phyloP scores from a whole-genome alignment of 371 early-diverging fungal genomes.

The Sporodiniella umbellata region DNA sequence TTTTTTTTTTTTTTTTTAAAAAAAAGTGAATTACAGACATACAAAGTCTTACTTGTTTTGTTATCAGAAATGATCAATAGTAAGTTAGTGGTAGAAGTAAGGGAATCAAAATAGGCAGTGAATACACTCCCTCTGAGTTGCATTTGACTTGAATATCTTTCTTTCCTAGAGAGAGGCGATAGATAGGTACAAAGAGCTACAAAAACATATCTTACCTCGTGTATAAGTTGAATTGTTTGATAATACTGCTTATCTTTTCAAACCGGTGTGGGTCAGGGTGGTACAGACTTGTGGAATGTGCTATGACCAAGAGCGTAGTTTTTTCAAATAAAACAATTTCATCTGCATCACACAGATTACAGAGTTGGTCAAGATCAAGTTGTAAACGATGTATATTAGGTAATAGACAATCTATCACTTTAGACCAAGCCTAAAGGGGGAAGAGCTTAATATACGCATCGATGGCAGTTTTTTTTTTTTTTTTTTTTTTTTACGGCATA shows the following conservation, averaged over 20 bases:
- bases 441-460: background rate
- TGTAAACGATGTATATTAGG: constrained; percentile 87
- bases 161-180: too few species aligned
- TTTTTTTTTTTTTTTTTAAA: too few species aligned
- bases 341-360: constrained; percentile 83
- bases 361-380: constrained; percentile 71
- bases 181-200: too few species aligned
- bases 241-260: constrained; percentile 90
- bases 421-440: constrained; percentile 81
- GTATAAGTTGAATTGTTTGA: constrained; percentile 89
- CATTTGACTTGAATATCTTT: constrained; percentile 44
- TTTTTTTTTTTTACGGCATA: constrained; percentile 71
- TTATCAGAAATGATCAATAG: constrained; percentile 89
- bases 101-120: constrained; percentile 84
- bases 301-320: constrained; percentile 92
- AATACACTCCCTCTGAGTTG: constrained; percentile 80
- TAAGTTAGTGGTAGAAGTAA: constrained; percentile 91
- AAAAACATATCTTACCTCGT: constrained; percentile 67
- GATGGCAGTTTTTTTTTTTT: too few species aligned
- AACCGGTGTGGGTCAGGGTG: constrained; percentile 77
- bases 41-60: constrained; percentile 70
- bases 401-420: constrained; percentile 88
- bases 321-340: constrained; percentile 94
- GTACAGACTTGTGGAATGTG: constrained; percentile 60
- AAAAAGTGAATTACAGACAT: background rate